These are phyloP conservation scores for Rhynchosporium graminicola DNA, from an alignment of 2,329 filamentous ascomycete genomes.

Conservation along the genomic window DNA sequence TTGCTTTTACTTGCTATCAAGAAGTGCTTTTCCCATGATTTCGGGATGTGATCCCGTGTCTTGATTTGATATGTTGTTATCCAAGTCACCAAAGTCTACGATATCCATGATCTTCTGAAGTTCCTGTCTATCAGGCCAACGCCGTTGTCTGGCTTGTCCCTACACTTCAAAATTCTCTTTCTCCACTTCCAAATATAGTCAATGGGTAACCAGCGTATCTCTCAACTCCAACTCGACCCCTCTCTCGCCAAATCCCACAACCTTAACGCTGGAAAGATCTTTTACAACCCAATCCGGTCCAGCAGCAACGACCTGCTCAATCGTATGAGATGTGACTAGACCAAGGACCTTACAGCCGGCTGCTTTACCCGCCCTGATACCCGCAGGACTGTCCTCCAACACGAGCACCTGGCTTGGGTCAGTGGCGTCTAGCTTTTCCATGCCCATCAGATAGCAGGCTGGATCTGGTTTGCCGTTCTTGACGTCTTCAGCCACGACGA, in stretches of 20 bases:
- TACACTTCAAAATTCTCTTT: constrained; percentile 1
- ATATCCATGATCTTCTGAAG: constrained; percentile 10
- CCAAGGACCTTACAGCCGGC: constrained; percentile 69
- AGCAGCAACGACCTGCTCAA: constrained; percentile 59
- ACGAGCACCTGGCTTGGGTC: constrained; percentile 52
- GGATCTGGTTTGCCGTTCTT: constrained; percentile 76
- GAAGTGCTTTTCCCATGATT: neutral
- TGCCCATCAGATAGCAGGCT: constrained; percentile 69
- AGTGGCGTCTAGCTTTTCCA: constrained; percentile 56
- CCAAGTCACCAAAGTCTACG: constrained; percentile 13
- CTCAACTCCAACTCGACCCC: constrained; percentile 39
- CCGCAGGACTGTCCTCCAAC: constrained; percentile 68
- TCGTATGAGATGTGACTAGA: constrained; percentile 64
- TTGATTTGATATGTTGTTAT: constrained; percentile 9
- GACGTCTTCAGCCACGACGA: constrained; percentile 77
- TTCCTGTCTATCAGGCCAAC: constrained; percentile 10
- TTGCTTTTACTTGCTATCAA: neutral
- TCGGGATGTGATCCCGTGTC: neutral
- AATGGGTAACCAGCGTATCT: constrained; percentile 30
- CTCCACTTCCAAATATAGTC: neutral
- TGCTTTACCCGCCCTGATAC: constrained; percentile 68
- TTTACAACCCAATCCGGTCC: constrained; percentile 70
- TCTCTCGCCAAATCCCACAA: constrained; percentile 49
- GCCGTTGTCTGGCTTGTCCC: neutral
- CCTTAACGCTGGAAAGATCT: constrained; percentile 62